Evolutionary conservation across 1,139 yeast genomes (phyloP), one percentile per base, ranked within the genome.

Genomic region (Maudiozyma humilis): DNA sequence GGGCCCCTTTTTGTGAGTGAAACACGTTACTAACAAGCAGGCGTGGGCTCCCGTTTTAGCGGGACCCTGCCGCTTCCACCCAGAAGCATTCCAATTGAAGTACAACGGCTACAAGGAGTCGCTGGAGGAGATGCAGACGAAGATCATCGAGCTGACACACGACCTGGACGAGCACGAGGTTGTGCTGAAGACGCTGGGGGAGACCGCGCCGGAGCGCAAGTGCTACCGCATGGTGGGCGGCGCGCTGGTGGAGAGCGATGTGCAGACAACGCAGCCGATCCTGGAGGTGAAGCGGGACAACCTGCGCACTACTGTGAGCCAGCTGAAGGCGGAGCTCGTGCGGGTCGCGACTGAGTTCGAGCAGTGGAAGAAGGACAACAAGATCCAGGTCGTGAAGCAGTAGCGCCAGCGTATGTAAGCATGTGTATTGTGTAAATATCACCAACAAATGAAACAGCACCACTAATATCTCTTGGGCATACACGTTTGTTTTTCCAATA

Each of bases 151-250:
- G 42, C 57, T 82, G 13, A 69, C 71, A 38, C 64, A 66, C 34
- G 78, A 74, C 46, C 63, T 69, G 35, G 76, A 73, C 44, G 79
- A 75, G 48, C 78, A 75, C 53, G 64, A 65, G 51, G 61, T 79
- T 43, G 85, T 79, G 19, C 51, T 78, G 40, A 72, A 73, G 13
- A 79, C 91, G 1, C 63, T 82, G 59, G 63, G 56, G 49, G 73
- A 63, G 36, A 79, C 75, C 41, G 60, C 59, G 14, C 41, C 51
- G 3, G 77, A 72, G 37, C 75, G 98, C 48, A 82, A 81, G 57
- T 88, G 97, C 58, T 89, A 80, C 67, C 79, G 95, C 60, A 87
- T 91, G 96, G 76, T 91, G 35, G 96, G 96, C 14, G 95, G 95
- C 3, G 95, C 91, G 1, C 71, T 93, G 40, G 85, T 89, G 20